Conservation (phyloP, 176 grass and related monocot species). For the Zizania latifolia region DNA sequence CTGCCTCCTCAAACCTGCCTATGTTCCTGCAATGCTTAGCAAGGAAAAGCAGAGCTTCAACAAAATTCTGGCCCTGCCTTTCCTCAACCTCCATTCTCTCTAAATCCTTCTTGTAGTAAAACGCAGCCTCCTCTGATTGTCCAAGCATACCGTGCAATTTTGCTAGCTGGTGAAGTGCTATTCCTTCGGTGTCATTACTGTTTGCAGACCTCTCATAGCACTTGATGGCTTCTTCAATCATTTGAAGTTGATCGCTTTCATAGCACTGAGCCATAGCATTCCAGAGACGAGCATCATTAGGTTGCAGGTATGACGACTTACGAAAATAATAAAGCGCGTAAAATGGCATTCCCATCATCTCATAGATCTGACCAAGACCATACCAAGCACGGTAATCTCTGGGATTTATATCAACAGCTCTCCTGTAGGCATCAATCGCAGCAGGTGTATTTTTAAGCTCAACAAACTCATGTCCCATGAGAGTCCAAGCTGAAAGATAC, state of each 20-base stretch:
- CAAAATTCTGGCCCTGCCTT: constrained; percentile 45
- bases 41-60: constrained; percentile 84
- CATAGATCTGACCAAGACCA: constrained; percentile 98
- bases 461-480: constrained; percentile 98
- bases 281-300: constrained; percentile 91
- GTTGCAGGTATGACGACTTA: constrained; percentile 82
- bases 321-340: constrained; percentile 87
- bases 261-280: constrained; percentile 99
- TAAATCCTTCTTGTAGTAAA: constrained; percentile 94
- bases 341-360: constrained; percentile 98
- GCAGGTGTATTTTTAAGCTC: constrained; percentile 97
- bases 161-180: constrained; percentile 81
- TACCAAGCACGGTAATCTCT: constrained; percentile 98
- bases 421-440: constrained; percentile 89
- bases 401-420: constrained; percentile 96
- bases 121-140: constrained; percentile 66
- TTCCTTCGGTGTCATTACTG: constrained; percentile 82
- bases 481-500: constrained; percentile 96
- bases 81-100: constrained; percentile 89
- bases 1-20: constrained; percentile 68
- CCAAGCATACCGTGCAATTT: constrained; percentile 66
- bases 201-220: constrained; percentile 84
- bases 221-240: constrained; percentile 90
- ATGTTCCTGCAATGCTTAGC: constrained; percentile 75
- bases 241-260: constrained; percentile 82